Evolutionary conservation across 2,329 filamentous ascomycete genomes (phyloP), one percentile per base, ranked within the genome.

Genomic region (Fusarium dimerum): DNA sequence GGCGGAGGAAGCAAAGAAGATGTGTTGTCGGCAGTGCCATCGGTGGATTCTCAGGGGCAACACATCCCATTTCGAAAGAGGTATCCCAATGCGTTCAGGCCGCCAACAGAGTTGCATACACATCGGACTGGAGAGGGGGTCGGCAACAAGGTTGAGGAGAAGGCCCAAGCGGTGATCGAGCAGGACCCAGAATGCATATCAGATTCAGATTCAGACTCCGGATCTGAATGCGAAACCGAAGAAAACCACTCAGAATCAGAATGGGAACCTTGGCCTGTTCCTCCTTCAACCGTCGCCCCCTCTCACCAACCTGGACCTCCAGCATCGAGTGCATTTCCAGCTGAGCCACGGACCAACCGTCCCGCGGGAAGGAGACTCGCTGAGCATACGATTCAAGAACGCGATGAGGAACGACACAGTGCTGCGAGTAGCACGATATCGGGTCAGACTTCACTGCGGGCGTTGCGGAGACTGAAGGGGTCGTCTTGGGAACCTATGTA

Each of bases 251-350:
- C 32, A 36, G 32, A 36, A 36, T 36, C 32, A 36, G 13, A 12
- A 15, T 36, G 32, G 32, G 32, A 36, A 36, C 32, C 32, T 15
- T 36, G 13, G 5, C 32, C 32, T 36, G 32, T 36, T 36, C 13
- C 13, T 15, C 32, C 32, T 12, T 26, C 20, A 26, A 26, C 20
- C 20, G 7, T 26, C 7, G 20, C 20, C 20, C 20, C 20, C 7
- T 26, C 20, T 26, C 15, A n/a, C 12, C 2, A 16, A 2, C 50
- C 50, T 3, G 10, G 45, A 39, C 46, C 41, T 5, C 20, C 45
- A 17, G n/a, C 54, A 4, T 64, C 62, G 16, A 65, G 62, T 16
- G 12, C 61, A 26, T 26, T 26, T 26, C 20, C 20, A 26, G 7
- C 20, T 26, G 20, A 26, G 20, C 7, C 20, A 5, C 20, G 20